phyloP scores from a whole-genome alignment of 1,284 basidiomycete species.

The Exobasidium cylindrosporum region DNA sequence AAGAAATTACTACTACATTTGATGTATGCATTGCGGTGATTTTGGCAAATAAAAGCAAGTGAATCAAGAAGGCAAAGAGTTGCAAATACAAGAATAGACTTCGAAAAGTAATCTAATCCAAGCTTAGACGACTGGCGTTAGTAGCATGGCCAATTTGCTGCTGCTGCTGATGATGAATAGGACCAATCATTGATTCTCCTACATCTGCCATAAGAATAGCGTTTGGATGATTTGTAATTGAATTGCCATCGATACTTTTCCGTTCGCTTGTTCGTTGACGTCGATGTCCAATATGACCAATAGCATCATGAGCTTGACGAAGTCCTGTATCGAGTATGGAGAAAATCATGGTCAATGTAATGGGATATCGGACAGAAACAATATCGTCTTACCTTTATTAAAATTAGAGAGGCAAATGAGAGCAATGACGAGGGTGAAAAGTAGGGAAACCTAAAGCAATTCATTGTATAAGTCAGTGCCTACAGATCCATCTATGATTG shows the following conservation, averaged over 20 bases:
- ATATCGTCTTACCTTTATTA: constrained; percentile 21
- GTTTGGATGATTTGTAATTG: neutral
- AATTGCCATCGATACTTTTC: neutral
- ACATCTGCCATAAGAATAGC: neutral
- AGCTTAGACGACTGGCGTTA: neutral
- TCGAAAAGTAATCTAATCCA: too few species aligned
- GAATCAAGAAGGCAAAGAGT: too few species aligned
- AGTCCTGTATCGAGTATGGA: constrained; percentile 20
- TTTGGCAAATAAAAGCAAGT: too few species aligned
- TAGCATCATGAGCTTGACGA: constrained; percentile 35
- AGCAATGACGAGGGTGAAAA: constrained; percentile 30
- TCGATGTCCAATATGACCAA: constrained; percentile 19
- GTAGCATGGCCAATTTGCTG: neutral
- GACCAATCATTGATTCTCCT: neutral
- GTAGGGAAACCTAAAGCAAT: neutral
- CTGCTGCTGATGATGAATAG: too few species aligned
- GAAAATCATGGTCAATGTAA: too few species aligned
- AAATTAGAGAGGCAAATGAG: constrained; percentile 43
- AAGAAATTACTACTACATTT: too few species aligned
- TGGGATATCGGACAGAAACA: neutral
- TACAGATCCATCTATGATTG: too few species aligned
- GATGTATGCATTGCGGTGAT: too few species aligned
- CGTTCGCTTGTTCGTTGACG: neutral
- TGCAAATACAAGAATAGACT: too few species aligned
- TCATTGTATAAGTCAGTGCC: too few species aligned